Conservation (phyloP, 371 early-diverging fungal species). For the Neoconidiobolus thromboides region DNA sequence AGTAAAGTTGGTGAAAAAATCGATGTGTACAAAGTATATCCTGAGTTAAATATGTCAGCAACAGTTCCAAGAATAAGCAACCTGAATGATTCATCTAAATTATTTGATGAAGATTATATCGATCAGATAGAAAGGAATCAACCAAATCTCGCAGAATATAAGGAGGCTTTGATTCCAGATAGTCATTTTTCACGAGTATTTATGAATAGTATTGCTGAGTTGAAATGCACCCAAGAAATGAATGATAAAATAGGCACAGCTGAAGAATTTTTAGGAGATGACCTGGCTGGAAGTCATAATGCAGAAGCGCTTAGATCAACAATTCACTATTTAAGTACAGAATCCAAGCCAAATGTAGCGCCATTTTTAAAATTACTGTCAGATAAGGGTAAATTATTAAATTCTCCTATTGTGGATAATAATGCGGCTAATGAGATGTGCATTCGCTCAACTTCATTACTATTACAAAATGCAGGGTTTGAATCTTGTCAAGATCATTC, state of each 20-base stretch:
- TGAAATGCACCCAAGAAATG: not conserved
- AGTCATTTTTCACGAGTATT: not conserved
- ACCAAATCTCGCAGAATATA: not conserved
- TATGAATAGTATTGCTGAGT: not conserved
- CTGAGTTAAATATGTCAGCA: not conserved
- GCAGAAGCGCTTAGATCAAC: not conserved
- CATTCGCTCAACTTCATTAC: conserved; percentile 34
- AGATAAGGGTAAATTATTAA: not conserved
- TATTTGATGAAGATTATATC: not conserved
- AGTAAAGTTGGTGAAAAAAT: not conserved
- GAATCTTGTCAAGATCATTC: conserved; percentile 44
- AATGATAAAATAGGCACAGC: not conserved
- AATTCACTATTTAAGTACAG: not conserved
- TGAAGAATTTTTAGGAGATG: conserved; percentile 8
- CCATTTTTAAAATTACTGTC: not conserved
- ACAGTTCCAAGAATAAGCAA: too few relatives aligned
- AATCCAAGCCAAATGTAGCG: not conserved
- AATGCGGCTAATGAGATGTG: conserved; percentile 36
- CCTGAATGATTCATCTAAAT: not conserved
- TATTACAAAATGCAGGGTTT: conserved; percentile 77
- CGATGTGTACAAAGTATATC: not conserved
- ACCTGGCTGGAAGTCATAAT: not conserved
- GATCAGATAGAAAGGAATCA: not conserved
- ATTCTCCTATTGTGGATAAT: conserved; percentile 10
- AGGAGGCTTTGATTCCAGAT: not conserved